A percentile compares a stretch with the other conserved stretches of the same genome.
Conservation (phyloP, 2,329 filamentous ascomycete species). For the Monilinia laxa region DNA sequence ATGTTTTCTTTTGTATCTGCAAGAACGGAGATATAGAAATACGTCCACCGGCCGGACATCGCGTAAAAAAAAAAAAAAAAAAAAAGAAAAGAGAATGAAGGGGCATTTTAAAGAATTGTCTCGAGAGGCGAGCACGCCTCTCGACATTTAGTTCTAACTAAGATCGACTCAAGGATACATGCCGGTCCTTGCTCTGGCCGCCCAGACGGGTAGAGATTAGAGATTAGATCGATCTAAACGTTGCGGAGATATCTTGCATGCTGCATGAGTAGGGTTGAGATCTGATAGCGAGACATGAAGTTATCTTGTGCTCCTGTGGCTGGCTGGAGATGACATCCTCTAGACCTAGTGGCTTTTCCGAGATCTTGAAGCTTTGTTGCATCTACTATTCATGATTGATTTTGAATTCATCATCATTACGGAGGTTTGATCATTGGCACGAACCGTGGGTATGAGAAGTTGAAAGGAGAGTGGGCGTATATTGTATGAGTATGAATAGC, state of each 20-base stretch:
- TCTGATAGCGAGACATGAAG: neutral
- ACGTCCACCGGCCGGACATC: no score
- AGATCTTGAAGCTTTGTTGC: neutral
- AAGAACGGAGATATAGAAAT: no score
- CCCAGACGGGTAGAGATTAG: neutral
- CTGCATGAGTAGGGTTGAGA: neutral
- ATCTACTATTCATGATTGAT: neutral
- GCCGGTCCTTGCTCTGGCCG: neutral
- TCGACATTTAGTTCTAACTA: no score
- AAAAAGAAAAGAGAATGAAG: neutral
- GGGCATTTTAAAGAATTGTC: neutral
- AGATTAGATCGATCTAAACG: conserved; percentile 1
- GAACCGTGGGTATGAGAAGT: neutral
- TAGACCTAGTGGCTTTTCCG: neutral
- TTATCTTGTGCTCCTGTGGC: neutral
- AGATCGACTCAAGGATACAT: no score
- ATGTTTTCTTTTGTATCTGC: neutral
- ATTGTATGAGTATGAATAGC: neutral
- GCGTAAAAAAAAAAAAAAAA: no score
- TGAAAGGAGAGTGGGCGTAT: neutral
- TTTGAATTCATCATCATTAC: neutral
- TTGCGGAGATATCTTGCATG: neutral
- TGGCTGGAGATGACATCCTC: neutral
- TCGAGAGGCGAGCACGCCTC: no score
- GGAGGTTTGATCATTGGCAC: neutral